Conservation (phyloP, 2,329 filamentous ascomycete genomes). For the Pestalotiopsis sp. region DNA sequence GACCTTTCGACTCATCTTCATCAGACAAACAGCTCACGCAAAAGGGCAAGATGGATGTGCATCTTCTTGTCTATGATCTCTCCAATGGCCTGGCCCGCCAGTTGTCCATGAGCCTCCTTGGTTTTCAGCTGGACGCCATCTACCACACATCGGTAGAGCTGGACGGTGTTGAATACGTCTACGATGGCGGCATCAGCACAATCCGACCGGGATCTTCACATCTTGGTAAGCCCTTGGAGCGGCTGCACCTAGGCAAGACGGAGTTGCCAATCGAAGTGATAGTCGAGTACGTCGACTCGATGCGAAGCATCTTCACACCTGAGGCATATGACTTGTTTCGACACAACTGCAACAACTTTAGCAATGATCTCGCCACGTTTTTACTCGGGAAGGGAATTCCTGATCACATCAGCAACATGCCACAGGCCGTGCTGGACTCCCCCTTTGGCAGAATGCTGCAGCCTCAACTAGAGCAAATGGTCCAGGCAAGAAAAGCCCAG, state of each 20-base stretch:
- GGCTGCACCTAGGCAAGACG: slow-evolving; percentile 74
- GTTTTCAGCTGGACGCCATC: slow-evolving; percentile 79
- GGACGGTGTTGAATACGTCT: slow-evolving; percentile 84
- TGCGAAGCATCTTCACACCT: slow-evolving; percentile 77
- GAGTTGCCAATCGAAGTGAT: slow-evolving; percentile 80
- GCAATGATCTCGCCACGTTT: slow-evolving; percentile 89
- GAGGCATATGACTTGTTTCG: slow-evolving; percentile 85
- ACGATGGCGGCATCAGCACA: slow-evolving; percentile 83
- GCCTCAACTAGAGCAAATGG: slow-evolving; percentile 63
- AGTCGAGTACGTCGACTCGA: slow-evolving; percentile 82
- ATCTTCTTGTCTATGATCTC: slow-evolving; percentile 79
- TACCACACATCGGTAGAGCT: slow-evolving; percentile 94
- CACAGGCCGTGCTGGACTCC: slow-evolving; percentile 81
- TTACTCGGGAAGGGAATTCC: slow-evolving; percentile 88
- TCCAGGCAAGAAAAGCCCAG: slow-evolving; percentile 50
- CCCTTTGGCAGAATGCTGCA: slow-evolving; percentile 88
- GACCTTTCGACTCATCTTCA: not conserved
- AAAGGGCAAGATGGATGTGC: slow-evolving; percentile 64
- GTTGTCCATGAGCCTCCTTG: slow-evolving; percentile 55
- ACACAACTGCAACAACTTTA: slow-evolving; percentile 98
- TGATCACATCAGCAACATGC: slow-evolving; percentile 81
- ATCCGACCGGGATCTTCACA: slow-evolving; percentile 83
- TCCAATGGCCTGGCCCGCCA: slow-evolving; percentile 63
- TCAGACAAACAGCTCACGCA: not conserved
- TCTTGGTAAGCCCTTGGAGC: slow-evolving; percentile 81